Conservation (phyloP, 345 rosid genomes). For the Hypericum androsaemum region DNA sequence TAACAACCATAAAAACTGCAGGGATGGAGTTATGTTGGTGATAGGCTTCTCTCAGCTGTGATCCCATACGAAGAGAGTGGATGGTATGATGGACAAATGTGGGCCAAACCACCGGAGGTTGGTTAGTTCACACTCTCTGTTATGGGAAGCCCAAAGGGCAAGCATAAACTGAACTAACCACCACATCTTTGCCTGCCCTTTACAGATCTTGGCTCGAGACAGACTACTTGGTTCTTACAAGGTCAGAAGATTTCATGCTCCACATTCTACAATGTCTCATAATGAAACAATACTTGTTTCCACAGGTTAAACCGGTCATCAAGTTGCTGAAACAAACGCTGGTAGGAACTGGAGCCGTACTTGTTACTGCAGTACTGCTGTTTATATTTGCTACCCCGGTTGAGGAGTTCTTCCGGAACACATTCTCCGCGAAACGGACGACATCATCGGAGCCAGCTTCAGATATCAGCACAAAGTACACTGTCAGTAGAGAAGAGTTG, state of each 20-base stretch:
- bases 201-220: conserved; percentile 88
- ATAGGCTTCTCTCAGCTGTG: conserved; percentile 87
- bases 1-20: conserved; percentile 17
- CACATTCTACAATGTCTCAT: not conserved
- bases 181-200: conserved; percentile 6
- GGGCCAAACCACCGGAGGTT: conserved; percentile 97
- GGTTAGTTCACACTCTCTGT: conserved; percentile 37
- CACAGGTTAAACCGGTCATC: conserved; percentile 85
- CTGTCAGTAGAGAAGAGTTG: conserved; percentile 68
- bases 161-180: conserved; percentile 1
- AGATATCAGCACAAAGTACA: conserved; percentile 44
- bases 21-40: conserved; percentile 99
- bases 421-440: conserved; percentile 28
- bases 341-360: conserved; percentile 69
- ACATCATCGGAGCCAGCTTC: conserved; percentile 31
- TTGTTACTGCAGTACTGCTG: conserved; percentile 53
- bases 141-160: not conserved
- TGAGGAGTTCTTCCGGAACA: conserved; percentile 46
- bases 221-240: conserved; percentile 84
- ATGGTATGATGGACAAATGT: conserved; percentile 98
- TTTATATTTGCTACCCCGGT: conserved; percentile 79
- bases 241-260: conserved; percentile 30
- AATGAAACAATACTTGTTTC: not conserved
- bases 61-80: conserved; percentile 95
- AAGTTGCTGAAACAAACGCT: conserved; percentile 81